Conservation (phyloP, 805 yeast genomes). For the Wickerhamiella occidentalis region DNA sequence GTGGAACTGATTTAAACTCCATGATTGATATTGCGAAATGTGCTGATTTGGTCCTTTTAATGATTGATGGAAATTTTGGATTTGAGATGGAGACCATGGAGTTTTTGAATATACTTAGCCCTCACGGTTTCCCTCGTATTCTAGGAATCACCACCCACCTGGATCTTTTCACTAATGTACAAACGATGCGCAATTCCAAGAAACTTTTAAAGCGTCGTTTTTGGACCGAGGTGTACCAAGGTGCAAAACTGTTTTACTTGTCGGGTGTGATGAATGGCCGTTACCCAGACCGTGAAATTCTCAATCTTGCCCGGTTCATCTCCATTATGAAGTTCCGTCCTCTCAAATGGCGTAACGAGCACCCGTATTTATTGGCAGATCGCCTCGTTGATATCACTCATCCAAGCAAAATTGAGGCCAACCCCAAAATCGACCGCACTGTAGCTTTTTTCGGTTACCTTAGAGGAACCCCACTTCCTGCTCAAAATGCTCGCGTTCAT, state of each 20-base stretch:
- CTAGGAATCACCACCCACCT: conserved; percentile 92
- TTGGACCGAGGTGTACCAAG: conserved; percentile 98
- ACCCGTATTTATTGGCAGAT: conserved; percentile 85
- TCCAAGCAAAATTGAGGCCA: conserved; percentile 65
- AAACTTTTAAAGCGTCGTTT: conserved; percentile 85
- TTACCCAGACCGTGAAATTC: conserved; percentile 91
- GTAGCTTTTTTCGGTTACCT: conserved; percentile 88
- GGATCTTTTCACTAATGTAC: conserved; percentile 80
- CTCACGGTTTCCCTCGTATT: conserved; percentile 97
- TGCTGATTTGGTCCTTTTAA: conserved; percentile 77
- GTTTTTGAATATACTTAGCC: conserved; percentile 87
- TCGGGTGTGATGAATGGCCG: conserved; percentile 96
- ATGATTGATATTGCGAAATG: conserved; percentile 95
- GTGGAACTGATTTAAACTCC: conserved; percentile 80
- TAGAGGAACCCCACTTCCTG: conserved; percentile 81
- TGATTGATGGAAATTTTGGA: conserved; percentile 96
- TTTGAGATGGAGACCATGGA: conserved; percentile 99
- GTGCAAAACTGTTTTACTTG: conserved; percentile 88
- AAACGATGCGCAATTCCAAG: conserved; percentile 82
- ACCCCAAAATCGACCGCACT: conserved; percentile 76
- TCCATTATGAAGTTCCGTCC: conserved; percentile 98
- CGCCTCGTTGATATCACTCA: conserved; percentile 89
- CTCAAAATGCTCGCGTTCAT: conserved; percentile 63
- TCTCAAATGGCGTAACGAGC: conserved; percentile 98
- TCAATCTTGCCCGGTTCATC: conserved; percentile 82